Base-by-base conservation (phyloP, 1,284 basidiomycete genomes). In the Microbotryomycetes sp. region DNA sequence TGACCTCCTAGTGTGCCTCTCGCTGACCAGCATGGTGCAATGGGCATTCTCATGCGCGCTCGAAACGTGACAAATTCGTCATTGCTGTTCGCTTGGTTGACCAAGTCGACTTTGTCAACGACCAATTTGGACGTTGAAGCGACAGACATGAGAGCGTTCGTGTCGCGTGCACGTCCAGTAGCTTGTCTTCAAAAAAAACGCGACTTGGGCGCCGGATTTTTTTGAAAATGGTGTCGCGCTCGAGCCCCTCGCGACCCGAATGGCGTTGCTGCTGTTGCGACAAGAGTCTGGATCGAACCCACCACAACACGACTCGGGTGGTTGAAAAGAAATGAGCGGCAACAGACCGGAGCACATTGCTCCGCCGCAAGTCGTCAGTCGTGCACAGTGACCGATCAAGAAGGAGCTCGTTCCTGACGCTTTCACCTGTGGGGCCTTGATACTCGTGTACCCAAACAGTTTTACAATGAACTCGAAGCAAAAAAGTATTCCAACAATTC, bases 401-500 rank as follows among this genome's bases (percentile, higher is more conserved):
- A n/a, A n/a, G n/a, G n/a, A n/a, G n/a, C n/a, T n/a, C 49, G 42
- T n/a, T 19, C 4, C 29, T 28, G 54, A 51, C 25, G 46, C 16
- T 47, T 48, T 32, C 46, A 29, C 36, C 45, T 22, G 29, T n/a
- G 50, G 54, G 48, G 49, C 58, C 60, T 50, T 59, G 54, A 62
- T 42, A 68, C 26, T 64, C 42, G 58, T 28, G 59, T 45, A 49
- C 64, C 47, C 36, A 6, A 30, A 56, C 72, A 96, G 92, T 98
- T 94, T 74, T 99, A 99, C 83, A 92, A 91, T 62, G 94, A 98
- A 75, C 80, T 80, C 26, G 94, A 97, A 76, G 94, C 96, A 28
- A 84, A 84, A 75, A 99, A 99, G 79, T 99, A 99, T 76, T 97
- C 96, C 26, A 64, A 36, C 68, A 93, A 91, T 77, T 86, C 94